Percentiles rank a stretch among this genome's conserved stretches.
Evolutionary conservation across 495 filamentous ascomycete species (phyloP).

Genomic region (Daldinia concentrica): DNA sequence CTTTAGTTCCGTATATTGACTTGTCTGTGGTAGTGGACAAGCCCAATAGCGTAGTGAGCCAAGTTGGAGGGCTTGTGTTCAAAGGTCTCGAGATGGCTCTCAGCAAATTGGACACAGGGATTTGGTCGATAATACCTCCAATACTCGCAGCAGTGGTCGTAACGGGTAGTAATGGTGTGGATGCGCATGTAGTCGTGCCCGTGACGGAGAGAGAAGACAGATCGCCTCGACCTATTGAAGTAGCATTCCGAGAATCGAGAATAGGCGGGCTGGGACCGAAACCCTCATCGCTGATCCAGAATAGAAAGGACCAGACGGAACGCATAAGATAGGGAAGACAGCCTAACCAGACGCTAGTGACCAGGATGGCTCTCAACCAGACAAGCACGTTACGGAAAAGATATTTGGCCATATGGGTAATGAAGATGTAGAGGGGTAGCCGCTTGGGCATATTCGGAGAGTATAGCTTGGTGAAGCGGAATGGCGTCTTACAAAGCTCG

Average conservation of each 20-base stretch:
- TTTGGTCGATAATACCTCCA: conserved; percentile 42
- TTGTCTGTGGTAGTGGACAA: conserved; percentile 29
- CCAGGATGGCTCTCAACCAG: conserved; percentile 80
- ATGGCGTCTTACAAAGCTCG: conserved; percentile 98
- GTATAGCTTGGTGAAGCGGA: conserved; percentile 98
- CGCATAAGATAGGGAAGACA: conserved; percentile 92
- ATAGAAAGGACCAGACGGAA: conserved; percentile 87
- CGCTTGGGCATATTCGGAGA: conserved; percentile 87
- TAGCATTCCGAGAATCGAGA: conserved; percentile 38
- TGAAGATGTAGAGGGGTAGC: conserved; percentile 81
- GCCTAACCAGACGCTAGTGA: conserved; percentile 86
- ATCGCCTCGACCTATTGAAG: conserved; percentile 9
- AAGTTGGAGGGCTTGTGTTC: conserved; percentile 39
- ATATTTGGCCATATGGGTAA: conserved; percentile 78
- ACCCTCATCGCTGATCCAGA: conserved; percentile 95
- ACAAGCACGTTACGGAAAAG: conserved; percentile 72
- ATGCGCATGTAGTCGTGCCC: conserved; percentile 51
- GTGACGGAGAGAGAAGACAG: conserved; percentile 31
- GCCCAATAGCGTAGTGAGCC: conserved; percentile 39
- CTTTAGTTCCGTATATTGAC: conserved; percentile 9
- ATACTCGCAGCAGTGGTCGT: conserved; percentile 50
- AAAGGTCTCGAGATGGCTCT: conserved; percentile 45
- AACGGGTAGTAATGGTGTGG: conserved; percentile 55
- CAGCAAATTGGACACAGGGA: conserved; percentile 46
- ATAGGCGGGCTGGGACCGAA: conserved; percentile 62